Percentiles rank a stretch among this genome's conserved stretches.
These are phyloP conservation scores for Trypanosoma scelopori DNA, from an alignment of 208 protist species.

Conservation along the genomic window DNA sequence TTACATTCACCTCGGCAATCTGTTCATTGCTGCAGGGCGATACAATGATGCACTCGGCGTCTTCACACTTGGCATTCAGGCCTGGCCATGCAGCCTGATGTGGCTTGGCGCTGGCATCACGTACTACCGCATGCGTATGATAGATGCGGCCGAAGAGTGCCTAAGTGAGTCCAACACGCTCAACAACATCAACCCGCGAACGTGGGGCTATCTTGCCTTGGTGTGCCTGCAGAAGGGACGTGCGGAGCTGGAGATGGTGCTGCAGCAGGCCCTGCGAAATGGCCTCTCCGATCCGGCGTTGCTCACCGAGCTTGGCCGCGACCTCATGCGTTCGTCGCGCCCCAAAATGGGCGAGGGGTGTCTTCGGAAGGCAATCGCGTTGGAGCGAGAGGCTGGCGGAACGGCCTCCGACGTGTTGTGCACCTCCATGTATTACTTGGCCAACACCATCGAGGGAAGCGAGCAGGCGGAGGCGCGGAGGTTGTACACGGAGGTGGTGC, in stretches of 20 bases:
- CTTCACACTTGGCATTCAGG: conserved; percentile 62
- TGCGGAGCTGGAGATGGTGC: conserved; percentile 56
- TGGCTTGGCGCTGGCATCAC: conserved; percentile 88
- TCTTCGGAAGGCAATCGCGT: conserved; percentile 51
- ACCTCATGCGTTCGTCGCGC: conserved; percentile 47
- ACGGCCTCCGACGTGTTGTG: conserved; percentile 19
- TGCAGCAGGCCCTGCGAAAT: conserved; percentile 63
- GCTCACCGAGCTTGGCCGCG: conserved; percentile 72
- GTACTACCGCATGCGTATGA: conserved; percentile 76
- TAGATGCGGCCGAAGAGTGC: conserved; percentile 75
- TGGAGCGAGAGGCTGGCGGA: conserved; percentile 24
- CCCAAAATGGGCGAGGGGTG: conserved; percentile 46
- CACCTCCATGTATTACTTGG: conserved; percentile 63
- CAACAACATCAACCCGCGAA: conserved; percentile 82
- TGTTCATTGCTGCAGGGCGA: conserved; percentile 61
- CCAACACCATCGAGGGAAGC: conserved; percentile 48
- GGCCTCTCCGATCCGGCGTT: conserved; percentile 63
- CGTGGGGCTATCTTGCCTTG: conserved; percentile 86
- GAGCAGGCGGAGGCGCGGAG: conserved; percentile 49
- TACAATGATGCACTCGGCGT: conserved; percentile 80
- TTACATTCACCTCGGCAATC: conserved; percentile 82
- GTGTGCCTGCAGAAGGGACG: conserved; percentile 42
- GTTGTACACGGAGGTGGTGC: conserved; percentile 46
- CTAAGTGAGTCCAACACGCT: conserved; percentile 87
- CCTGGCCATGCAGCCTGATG: conserved; percentile 79